Base-by-base conservation (phyloP, 495 filamentous ascomycete genomes). In the Penicillium alfredii region DNA sequence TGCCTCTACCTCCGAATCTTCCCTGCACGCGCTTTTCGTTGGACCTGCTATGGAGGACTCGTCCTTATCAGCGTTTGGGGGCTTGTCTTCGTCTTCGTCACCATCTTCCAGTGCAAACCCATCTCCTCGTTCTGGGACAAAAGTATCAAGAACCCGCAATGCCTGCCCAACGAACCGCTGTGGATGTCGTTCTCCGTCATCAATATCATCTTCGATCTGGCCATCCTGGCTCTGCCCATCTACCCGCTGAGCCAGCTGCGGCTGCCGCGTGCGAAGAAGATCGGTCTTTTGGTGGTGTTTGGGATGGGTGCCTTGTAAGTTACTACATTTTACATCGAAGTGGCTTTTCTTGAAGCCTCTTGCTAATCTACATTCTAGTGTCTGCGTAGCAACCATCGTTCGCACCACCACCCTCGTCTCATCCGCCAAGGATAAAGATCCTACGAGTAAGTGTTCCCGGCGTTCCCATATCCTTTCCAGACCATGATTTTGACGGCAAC, bases 101-200 rank as follows among this genome's bases (percentile, higher is more conserved):
- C 61, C 11, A 58, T 62, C 36, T 61, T 70, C 35, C 64, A 72
- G 39, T 72, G 68, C 49, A 48, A 42, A 2, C 68, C 68, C 1
- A 45, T 72, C 24, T 25, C 35, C 1, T 58, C 50, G 9, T 59
- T 58, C 44, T 72, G 64, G 64, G 9, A 57, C 10, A 53, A 56
- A 9, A 27, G 41, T 0, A 35, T 58, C 12, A 38, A 47, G 2
- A 40, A 38, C 13, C 33, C 33, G 30, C 36, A 35, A 31, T 51
- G 51, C 21, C 28, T 51, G 30, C 18, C 42, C 14, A 51, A 51
- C 23, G 29, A 44, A 15, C 28, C 35, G 19, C 40, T 55, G 16
- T 45, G 47, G 12, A 47, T 44, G 48, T 48, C 42, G 13, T 55
- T 42, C 38, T 49, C 51, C 2, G 41, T 38, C 16, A 45, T 45